Conservation (phyloP, 2,329 filamentous ascomycete species). For the Aspergillus luchuensis region DNA sequence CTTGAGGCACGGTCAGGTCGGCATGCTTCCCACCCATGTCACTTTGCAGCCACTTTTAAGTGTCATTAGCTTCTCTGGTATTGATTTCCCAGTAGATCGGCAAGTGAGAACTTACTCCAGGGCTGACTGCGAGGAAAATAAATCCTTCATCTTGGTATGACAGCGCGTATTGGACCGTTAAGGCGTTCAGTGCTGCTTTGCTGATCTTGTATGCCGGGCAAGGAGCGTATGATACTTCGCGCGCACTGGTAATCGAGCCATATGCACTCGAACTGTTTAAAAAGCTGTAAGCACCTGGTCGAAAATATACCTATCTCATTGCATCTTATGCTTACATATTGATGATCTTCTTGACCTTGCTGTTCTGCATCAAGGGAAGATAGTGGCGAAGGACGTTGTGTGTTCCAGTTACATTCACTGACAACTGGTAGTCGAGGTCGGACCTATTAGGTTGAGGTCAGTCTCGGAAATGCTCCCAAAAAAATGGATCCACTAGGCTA, state of each 20-base stretch:
- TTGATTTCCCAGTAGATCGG: too few relatives aligned
- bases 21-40: conserved; percentile 15
- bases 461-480: too few relatives aligned
- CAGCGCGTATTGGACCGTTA: conserved; percentile 44
- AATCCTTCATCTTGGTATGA: conserved; percentile 45
- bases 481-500: too few relatives aligned
- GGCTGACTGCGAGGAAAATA: conserved; percentile 45
- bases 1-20: conserved; percentile 11
- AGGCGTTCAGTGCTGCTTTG: conserved; percentile 53
- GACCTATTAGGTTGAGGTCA: neutral
- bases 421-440: conserved; percentile 10
- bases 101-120: conserved; percentile 44
- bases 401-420: conserved; percentile 11
- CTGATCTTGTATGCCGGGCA: conserved; percentile 49
- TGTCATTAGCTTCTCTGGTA: too few relatives aligned
- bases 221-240: conserved; percentile 18
- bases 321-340: conserved; percentile 7
- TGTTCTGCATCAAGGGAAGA: conserved; percentile 4
- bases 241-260: conserved; percentile 3
- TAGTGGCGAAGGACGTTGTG: conserved; percentile 10
- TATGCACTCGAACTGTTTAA: conserved; percentile 6
- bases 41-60: conserved; percentile 9
- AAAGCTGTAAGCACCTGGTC: too few relatives aligned
- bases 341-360: conserved; percentile 11
- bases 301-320: too few relatives aligned